Percentiles rank a stretch among this genome's conserved stretches.
phyloP scores from a whole-genome alignment of 2,329 filamentous ascomycete species.

The Domatiomyces catenatus region DNA sequence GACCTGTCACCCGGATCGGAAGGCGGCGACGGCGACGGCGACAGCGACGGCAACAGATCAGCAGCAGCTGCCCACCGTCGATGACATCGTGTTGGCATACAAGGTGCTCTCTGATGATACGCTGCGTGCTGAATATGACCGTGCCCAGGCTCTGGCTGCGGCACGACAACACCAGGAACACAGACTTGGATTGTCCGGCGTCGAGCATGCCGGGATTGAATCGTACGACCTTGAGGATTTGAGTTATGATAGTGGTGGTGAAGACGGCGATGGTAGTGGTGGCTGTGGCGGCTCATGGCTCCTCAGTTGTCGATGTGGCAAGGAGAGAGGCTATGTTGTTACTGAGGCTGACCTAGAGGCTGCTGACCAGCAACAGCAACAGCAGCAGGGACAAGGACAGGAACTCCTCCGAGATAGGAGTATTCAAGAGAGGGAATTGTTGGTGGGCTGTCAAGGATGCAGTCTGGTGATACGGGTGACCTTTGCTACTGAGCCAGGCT shows the following conservation, averaged over 20 bases:
- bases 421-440: conserved; percentile 37
- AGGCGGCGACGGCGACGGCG: not conserved
- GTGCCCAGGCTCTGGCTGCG: conserved; percentile 1
- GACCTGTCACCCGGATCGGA: conserved; percentile 44
- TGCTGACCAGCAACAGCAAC: not conserved
- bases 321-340: conserved; percentile 39
- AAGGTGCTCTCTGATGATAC: conserved; percentile 34
- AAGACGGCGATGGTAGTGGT: conserved; percentile 2
- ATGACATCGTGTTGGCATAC: conserved; percentile 46
- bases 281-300: conserved; percentile 28
- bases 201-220: conserved; percentile 37
- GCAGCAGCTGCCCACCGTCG: conserved; percentile 23
- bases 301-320: conserved; percentile 42
- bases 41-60: not conserved
- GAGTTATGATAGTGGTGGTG: conserved; percentile 23
- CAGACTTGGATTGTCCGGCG: not conserved
- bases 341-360: conserved; percentile 37
- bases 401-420: conserved; percentile 20
- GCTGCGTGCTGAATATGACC: conserved; percentile 36
- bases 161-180: not conserved
- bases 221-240: conserved; percentile 44
- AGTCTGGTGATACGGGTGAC: conserved; percentile 48
- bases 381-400: too few relatives aligned
- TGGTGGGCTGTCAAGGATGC: conserved; percentile 46
- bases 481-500: conserved; percentile 37